Evolutionary conservation across 2,329 filamentous ascomycete species (phyloP), one percentile per base, ranked within the genome.

Genomic region (Pseudogymnoascus pannorum): DNA sequence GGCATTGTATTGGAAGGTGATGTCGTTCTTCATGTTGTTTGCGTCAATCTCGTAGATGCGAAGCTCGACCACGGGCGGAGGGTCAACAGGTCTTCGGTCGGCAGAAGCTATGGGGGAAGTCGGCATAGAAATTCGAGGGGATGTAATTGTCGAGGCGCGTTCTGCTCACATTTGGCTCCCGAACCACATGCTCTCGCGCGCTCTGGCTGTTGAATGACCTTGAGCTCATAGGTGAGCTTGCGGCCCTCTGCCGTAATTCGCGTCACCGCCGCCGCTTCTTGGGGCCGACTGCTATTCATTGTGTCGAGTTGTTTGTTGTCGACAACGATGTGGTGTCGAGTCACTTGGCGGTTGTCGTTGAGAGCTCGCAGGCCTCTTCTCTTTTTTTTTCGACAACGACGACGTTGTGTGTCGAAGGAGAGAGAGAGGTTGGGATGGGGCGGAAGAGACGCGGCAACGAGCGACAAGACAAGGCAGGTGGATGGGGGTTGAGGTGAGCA

Each of bases 111-210:
- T 67, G 33, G 40, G 33, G 40, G 60, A 60, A 64, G 63, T 71
- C 63, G 65, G 72, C 63, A 24, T n/a, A 61, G 63, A 59, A 64
- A 57, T 63, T 63, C 68, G 63, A 61, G 66, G 61, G 35, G 64
- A 66, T 24, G 63, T 6, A 36, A 4, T 4, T 68, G 68, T 68
- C 65, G 64, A 65, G 7, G 44, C 20, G 31, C 33, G n/a, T 26
- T 33, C 5, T 35, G 38, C 87, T 76, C 81, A 96, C 91, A 96
- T 78, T 97, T 97, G 60, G 91, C 91, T 63, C 94, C 94, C 61
- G 92, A 92, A 70, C 94, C 94, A 74, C 94, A 99, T 61, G 94
- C 94, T 79, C 94, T 85, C 58, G 94, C 93, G 70, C 92, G 89
- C 77, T 96, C 89, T 18, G 94, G 94, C 74, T 97, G 91, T 76